Percentiles rank a stretch among this genome's conserved stretches.
Conservation (phyloP, 768 basidiomycete species). For the Lactarius tabidus region DNA sequence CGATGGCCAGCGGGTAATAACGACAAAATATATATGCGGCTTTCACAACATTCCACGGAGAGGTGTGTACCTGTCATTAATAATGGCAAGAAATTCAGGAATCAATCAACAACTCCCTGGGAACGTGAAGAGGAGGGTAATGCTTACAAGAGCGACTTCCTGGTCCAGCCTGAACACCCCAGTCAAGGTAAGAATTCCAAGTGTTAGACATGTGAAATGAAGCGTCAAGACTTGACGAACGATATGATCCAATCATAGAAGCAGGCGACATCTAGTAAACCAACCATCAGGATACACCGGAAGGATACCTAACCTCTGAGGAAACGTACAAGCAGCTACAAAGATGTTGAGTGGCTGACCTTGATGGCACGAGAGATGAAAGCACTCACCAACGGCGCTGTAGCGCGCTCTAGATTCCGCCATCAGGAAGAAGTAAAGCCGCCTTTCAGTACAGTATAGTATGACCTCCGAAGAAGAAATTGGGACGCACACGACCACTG, state of each 20-base stretch:
- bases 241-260: slow-evolving; percentile 26
- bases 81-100: not conserved
- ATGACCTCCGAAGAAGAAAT: not conserved
- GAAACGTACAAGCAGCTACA: slow-evolving; percentile 13
- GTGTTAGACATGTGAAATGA: not conserved
- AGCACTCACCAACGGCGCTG: slow-evolving; percentile 4
- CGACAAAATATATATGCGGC: slow-evolving; percentile 21
- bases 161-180: slow-evolving; percentile 16
- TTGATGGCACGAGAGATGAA: not conserved
- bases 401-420: not conserved
- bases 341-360: not conserved
- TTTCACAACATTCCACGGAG: slow-evolving; percentile 18
- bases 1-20: slow-evolving; percentile 18
- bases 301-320: not conserved
- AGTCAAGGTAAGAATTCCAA: not conserved
- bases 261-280: slow-evolving; percentile 14
- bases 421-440: not conserved
- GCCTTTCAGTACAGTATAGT: not conserved
- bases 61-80: slow-evolving; percentile 14
- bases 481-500: not conserved
- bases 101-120: not conserved
- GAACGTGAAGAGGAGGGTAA: too few relatives aligned
- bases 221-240: slow-evolving; percentile 11
- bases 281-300: not conserved
- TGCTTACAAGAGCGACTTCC: slow-evolving; percentile 15